Evolutionary conservation across 1,139 yeast genomes (phyloP), one percentile per base, ranked within the genome.

Genomic region (Schwanniomyces etchellsii): DNA sequence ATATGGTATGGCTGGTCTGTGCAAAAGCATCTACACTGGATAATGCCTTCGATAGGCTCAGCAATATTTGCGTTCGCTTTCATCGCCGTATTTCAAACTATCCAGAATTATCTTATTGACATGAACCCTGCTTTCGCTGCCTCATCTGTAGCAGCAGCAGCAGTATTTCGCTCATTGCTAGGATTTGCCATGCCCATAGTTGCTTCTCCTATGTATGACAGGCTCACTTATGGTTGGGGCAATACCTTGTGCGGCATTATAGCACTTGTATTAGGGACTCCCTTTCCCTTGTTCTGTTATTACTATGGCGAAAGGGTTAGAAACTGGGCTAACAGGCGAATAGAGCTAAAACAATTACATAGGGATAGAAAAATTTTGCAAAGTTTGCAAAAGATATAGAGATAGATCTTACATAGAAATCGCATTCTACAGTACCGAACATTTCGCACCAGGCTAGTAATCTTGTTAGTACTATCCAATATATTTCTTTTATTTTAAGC

Each of bases 231-330:
- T 38, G 72, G 71, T 5, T 64, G 71, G 71, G 72, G 64, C 9
- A 65, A 65, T 39, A 62, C 71, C 20, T 47, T 65, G 57, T 62
- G 68, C 50, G 73, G 60, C 3, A 45, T 62, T 27, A 52, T 66
- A 30, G 68, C 65, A 1, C 37, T 64, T 4, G 32, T 55, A 4
- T 50, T 65, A 35, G 85, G 85, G 4, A 54, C 78, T 5, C 84
- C 82, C 3, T 77, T 77, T 56, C 84, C 85, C 3, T 42, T 77
- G 11, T 62, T 75, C 35, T 74, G 80, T 25, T 60, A 67, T 31
- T 52, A 61, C 32, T 70, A 72, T 35, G 85, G 85, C 7, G 80
- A 76, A 42, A 51, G 57, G 16, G 49, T 78, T 38, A 58, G 85
- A 40, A 27, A 41, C 5, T 74, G 81, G 80, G 77, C 79, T 29